A percentile compares a stretch with the other conserved stretches of the same genome.
Evolutionary conservation across 176 grass and related monocot genomes (phyloP).

Genomic region (Themeda triandra): DNA sequence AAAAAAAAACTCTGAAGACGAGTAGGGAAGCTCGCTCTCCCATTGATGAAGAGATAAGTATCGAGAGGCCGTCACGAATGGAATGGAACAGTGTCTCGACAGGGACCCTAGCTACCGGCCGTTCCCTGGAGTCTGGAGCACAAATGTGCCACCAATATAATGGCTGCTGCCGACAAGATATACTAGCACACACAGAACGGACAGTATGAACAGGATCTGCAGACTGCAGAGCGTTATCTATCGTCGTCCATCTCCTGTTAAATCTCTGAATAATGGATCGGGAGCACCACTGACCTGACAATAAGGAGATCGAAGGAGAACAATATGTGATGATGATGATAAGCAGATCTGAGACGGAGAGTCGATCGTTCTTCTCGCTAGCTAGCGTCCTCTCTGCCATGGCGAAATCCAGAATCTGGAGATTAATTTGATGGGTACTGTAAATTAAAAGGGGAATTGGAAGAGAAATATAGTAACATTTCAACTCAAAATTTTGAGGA

Average conservation of each 20-base stretch:
- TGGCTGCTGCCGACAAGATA: neutral
- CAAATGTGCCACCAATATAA: neutral
- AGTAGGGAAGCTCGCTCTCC: neutral
- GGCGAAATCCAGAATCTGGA: neutral
- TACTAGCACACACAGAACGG: neutral
- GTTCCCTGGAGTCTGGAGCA: neutral
- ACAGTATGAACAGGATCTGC: slow-evolving; percentile 31
- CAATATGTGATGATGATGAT: neutral
- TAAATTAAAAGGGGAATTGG: neutral
- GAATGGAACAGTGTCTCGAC: slow-evolving; percentile 33
- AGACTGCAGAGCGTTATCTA: neutral
- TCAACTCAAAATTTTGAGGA: neutral
- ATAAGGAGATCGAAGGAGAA: neutral
- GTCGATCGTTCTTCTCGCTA: neutral
- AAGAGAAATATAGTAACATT: neutral
- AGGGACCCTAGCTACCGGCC: slow-evolving; percentile 33
- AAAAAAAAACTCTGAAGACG: neutral
- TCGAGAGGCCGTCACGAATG: slow-evolving; percentile 33
- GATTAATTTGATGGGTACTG: neutral
- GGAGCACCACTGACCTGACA: slow-evolving; percentile 1
- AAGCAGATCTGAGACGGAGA: slow-evolving; percentile 27
- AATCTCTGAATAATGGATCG: neutral
- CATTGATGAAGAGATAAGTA: slow-evolving; percentile 17
- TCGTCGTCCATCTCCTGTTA: neutral
- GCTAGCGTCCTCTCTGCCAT: neutral